These are phyloP conservation scores for Fraxinus nigra DNA, from an alignment of 305 asterid species.

Conservation along the genomic window DNA sequence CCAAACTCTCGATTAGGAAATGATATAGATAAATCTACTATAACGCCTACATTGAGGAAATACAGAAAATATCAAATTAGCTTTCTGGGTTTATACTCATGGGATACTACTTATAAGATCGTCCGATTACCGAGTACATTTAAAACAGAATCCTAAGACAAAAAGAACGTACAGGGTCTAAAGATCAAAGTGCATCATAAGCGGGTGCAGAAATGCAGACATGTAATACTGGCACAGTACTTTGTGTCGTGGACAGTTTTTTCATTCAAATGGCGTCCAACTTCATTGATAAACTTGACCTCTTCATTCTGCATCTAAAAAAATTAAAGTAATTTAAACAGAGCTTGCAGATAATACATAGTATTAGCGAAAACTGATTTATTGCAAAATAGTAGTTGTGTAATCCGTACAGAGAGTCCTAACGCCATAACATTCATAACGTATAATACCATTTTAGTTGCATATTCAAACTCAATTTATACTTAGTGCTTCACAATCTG, in stretches of 20 bases:
- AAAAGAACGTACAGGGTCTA: not conserved
- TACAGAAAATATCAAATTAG: not conserved
- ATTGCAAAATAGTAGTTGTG: not conserved
- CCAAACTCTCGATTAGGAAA: not conserved
- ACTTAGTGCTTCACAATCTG: slow-evolving; percentile 10
- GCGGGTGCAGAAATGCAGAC: not conserved
- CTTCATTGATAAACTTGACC: not conserved
- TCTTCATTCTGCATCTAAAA: not conserved
- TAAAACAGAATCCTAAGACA: not conserved
- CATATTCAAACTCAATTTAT: not conserved
- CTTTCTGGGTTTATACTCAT: not conserved
- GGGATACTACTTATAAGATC: not conserved
- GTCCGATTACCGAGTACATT: not conserved
- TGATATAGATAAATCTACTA: not conserved
- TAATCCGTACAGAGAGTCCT: not conserved
- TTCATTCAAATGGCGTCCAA: not conserved
- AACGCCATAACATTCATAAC: not conserved
- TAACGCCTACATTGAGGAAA: not conserved
- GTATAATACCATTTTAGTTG: not conserved
- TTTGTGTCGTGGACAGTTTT: not conserved
- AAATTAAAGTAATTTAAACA: not conserved
- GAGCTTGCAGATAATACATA: not conserved
- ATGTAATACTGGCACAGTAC: not conserved
- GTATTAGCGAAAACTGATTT: not conserved
- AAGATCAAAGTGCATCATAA: not conserved